A percentile compares a stretch with the other conserved stretches of the same genome.
These are phyloP conservation scores for Kwoniella newhampshirensis DNA, from an alignment of 768 basidiomycete species.

Conservation along the genomic window DNA sequence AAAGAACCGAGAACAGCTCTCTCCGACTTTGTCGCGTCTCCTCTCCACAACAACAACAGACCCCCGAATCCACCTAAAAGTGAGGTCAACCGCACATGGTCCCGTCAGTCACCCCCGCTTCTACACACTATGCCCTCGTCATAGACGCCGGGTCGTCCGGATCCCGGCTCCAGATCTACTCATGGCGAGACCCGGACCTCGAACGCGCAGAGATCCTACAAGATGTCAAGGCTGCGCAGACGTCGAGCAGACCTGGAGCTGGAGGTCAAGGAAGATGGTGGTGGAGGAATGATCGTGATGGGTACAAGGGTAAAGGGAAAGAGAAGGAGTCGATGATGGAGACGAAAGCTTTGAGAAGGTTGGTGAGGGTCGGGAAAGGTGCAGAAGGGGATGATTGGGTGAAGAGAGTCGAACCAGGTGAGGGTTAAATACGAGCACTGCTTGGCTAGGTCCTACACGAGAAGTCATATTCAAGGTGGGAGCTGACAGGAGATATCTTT, in stretches of 20 bases:
- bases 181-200: conserved; percentile 80
- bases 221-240: conserved; percentile 53
- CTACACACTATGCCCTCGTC: conserved; percentile 61
- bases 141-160: conserved; percentile 99
- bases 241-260: conserved; percentile 30
- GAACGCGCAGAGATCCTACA: conserved; percentile 59
- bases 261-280: conserved; percentile 63
- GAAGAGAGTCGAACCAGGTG: conserved; percentile 88
- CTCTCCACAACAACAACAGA: too few relatives aligned
- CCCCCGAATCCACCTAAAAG: too few relatives aligned
- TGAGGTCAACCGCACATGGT: conserved; percentile 36
- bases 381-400: conserved; percentile 84
- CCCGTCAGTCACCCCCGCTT: conserved; percentile 39
- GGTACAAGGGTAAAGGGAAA: conserved; percentile 56
- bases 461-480: too few relatives aligned
- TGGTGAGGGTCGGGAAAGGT: conserved; percentile 91
- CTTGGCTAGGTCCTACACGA: too few relatives aligned
- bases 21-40: too few relatives aligned
- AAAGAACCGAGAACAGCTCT: too few relatives aligned
- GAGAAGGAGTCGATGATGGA: conserved; percentile 54
- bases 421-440: too few relatives aligned
- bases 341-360: conserved; percentile 44
- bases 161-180: conserved; percentile 92
- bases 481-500: too few relatives aligned
- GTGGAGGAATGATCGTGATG: conserved; percentile 68